Conservation (phyloP, 495 filamentous ascomycete genomes). For the Aspergillus avenaceus region DNA sequence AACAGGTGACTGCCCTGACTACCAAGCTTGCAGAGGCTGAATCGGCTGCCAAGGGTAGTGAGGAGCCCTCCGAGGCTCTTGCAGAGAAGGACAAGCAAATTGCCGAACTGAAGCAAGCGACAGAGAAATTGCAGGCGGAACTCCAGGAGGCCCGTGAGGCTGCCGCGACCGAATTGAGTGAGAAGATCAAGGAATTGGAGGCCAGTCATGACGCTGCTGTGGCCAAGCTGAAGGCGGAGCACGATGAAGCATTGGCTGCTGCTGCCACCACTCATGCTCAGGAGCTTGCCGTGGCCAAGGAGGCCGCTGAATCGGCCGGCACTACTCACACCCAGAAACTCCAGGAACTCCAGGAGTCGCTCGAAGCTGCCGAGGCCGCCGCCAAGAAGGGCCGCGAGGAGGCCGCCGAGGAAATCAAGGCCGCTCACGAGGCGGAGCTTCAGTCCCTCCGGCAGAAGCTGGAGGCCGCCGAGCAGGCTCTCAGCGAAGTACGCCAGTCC, state of each 20-base stretch:
- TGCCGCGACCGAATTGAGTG: slow-evolving; percentile 25
- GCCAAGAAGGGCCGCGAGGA: slow-evolving; percentile 26
- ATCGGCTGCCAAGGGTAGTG: slow-evolving; percentile 24
- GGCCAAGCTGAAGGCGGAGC: slow-evolving; percentile 31
- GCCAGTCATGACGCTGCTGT: slow-evolving; percentile 32
- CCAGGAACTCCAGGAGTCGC: slow-evolving; percentile 34
- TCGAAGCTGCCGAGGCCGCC: slow-evolving; percentile 34
- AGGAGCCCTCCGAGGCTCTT: slow-evolving; percentile 22
- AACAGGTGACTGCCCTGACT: slow-evolving; percentile 37
- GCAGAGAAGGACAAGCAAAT: slow-evolving; percentile 40
- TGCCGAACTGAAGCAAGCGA: slow-evolving; percentile 29
- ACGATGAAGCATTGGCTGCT: slow-evolving; percentile 31
- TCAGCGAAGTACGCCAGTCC: slow-evolving; percentile 30
- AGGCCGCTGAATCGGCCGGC: slow-evolving; percentile 29
- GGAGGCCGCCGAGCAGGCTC: slow-evolving; percentile 29
- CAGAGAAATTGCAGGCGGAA: slow-evolving; percentile 32
- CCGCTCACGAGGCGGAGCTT: slow-evolving; percentile 32
- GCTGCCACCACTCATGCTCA: slow-evolving; percentile 30
- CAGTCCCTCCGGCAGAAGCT: slow-evolving; percentile 32
- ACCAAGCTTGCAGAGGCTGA: slow-evolving; percentile 34
- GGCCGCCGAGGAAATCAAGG: slow-evolving; percentile 33
- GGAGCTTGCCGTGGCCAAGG: slow-evolving; percentile 31
- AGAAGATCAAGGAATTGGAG: slow-evolving; percentile 39
- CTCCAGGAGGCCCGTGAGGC: slow-evolving; percentile 30
- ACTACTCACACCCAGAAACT: slow-evolving; percentile 34